Conservation (phyloP, 202 grass and related monocot species). For the Panicum hallii region DNA sequence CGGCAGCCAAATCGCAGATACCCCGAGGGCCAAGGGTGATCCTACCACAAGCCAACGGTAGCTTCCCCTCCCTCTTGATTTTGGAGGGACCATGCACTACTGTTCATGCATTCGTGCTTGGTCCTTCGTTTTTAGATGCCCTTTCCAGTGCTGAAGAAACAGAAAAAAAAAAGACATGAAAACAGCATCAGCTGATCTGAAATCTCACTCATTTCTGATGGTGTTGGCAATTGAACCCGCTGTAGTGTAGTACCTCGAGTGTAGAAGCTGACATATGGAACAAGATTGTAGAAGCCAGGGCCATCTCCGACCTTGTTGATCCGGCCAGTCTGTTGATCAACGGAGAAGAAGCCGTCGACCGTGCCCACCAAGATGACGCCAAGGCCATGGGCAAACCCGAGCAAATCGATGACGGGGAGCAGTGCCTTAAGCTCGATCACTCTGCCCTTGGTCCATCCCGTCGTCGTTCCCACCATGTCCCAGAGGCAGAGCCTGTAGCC, state of each 20-base stretch:
- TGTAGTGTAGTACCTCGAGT: conserved; percentile 5
- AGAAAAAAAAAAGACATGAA: neutral
- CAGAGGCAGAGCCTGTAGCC: neutral
- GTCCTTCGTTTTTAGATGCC: neutral
- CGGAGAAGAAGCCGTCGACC: neutral
- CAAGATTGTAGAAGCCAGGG: neutral
- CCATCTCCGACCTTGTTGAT: neutral
- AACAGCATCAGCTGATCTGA: neutral
- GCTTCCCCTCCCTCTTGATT: no score
- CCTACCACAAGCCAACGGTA: no score
- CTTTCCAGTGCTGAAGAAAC: neutral
- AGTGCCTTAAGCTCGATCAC: neutral
- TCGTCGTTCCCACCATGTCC: neutral
- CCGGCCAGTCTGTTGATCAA: neutral
- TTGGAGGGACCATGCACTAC: no score
- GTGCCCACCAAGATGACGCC: neutral
- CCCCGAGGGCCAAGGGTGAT: no score
- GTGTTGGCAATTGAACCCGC: no score
- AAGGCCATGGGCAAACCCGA: neutral
- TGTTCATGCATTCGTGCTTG: neutral
- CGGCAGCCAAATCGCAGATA: no score
- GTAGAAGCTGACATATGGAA: conserved; percentile 30
- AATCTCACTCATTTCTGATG: no score
- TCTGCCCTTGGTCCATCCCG: neutral
- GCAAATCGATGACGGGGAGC: neutral